Conservation (phyloP, 2,329 filamentous ascomycete genomes). For the Colletotrichum neosansevieriae region DNA sequence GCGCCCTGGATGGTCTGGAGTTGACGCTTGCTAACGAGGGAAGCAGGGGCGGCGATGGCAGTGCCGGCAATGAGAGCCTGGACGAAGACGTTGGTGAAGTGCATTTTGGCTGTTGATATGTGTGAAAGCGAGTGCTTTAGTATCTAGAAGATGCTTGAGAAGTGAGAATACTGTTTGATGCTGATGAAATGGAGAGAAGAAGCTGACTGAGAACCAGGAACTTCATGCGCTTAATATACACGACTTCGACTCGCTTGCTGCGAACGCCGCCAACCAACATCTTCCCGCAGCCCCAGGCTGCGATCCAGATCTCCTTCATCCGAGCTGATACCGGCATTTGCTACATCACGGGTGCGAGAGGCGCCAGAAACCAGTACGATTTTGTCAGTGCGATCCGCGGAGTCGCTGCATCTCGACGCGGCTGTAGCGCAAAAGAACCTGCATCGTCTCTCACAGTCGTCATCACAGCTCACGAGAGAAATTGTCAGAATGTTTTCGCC, state of each 20-base stretch:
- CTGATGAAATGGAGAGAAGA: conserved; percentile 14
- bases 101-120: conserved; percentile 39
- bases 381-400: background rate
- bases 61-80: conserved; percentile 64
- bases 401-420: too few species aligned
- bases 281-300: too few species aligned
- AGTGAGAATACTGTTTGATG: background rate
- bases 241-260: background rate
- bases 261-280: background rate
- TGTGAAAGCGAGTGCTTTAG: background rate
- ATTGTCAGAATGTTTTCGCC: background rate
- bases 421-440: conserved; percentile 22
- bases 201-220: background rate
- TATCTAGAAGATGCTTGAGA: conserved; percentile 11
- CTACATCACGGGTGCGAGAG: background rate
- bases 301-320: conserved; percentile 22
- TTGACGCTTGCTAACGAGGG: conserved; percentile 51
- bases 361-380: conserved; percentile 3
- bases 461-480: background rate
- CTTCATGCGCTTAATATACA: conserved; percentile 24
- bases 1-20: conserved; percentile 68
- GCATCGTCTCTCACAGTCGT: background rate
- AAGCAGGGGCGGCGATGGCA: conserved; percentile 55
- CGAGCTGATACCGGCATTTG: conserved; percentile 5
- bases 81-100: conserved; percentile 54